These are phyloP conservation scores for Nakazawaea ishiwadae DNA, from an alignment of 805 yeast genomes.

Conservation along the genomic window DNA sequence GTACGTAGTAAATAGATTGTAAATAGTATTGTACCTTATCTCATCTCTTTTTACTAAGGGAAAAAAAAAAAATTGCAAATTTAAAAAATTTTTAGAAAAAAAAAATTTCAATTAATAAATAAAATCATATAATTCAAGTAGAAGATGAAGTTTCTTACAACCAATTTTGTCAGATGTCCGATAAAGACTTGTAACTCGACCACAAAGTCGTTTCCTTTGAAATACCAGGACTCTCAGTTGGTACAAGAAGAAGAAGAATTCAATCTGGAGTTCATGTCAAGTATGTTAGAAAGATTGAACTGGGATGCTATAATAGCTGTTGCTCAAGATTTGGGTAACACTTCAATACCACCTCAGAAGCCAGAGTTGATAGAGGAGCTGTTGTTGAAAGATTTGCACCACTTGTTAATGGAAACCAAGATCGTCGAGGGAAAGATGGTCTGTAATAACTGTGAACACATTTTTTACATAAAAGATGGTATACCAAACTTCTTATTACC, in stretches of 20 bases:
- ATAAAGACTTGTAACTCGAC: slow-evolving; percentile 75
- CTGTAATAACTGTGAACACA: slow-evolving; percentile 81
- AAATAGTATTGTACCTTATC: not conserved
- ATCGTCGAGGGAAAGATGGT: slow-evolving; percentile 86
- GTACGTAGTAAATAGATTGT: not conserved
- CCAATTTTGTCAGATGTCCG: slow-evolving; percentile 94
- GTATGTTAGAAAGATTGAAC: slow-evolving; percentile 76
- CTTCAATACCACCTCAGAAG: slow-evolving; percentile 50
- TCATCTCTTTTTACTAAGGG: not conserved
- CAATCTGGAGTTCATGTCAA: slow-evolving; percentile 72
- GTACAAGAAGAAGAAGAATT: slow-evolving; percentile 77
- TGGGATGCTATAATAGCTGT: slow-evolving; percentile 84
- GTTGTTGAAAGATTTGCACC: slow-evolving; percentile 71
- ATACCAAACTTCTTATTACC: slow-evolving; percentile 93
- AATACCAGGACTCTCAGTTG: slow-evolving; percentile 61
- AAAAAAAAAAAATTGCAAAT: not conserved
- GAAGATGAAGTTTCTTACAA: slow-evolving; percentile 86
- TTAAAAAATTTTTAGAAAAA: not conserved
- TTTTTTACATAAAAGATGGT: slow-evolving; percentile 85
- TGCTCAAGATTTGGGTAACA: slow-evolving; percentile 71
- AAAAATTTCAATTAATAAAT: not conserved
- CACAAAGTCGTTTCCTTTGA: slow-evolving; percentile 75
- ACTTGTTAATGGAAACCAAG: slow-evolving; percentile 76
- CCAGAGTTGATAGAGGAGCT: slow-evolving; percentile 50
- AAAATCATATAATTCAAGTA: not conserved